Conservation (phyloP, 1,284 basidiomycete species). For the Phellopilus nigrolimitatus region DNA sequence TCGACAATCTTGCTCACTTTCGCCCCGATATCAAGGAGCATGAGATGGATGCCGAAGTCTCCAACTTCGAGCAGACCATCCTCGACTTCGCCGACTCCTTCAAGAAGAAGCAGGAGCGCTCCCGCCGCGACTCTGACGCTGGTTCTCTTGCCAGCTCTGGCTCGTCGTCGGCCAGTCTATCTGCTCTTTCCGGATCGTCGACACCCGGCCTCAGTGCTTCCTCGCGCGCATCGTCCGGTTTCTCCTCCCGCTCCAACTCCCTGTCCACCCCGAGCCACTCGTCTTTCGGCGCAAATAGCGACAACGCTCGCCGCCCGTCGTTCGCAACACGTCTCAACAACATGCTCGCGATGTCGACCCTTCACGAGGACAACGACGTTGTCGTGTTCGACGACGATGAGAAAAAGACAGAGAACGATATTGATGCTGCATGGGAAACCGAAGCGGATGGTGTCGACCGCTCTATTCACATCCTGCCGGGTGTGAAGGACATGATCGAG, state of each 20-base stretch:
- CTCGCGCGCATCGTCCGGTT: slow-evolving; percentile 37
- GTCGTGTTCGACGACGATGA: slow-evolving; percentile 37
- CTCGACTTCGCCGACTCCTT: slow-evolving; percentile 71
- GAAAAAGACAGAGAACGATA: slow-evolving; percentile 28
- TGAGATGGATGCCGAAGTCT: slow-evolving; percentile 66
- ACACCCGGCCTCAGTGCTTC: slow-evolving; percentile 38
- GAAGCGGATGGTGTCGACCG: slow-evolving; percentile 63
- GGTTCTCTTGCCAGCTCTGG: slow-evolving; percentile 21
- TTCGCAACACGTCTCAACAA: slow-evolving; percentile 45
- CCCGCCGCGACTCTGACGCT: slow-evolving; percentile 21
- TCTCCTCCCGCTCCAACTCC: slow-evolving; percentile 27
- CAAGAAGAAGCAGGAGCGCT: slow-evolving; percentile 23
- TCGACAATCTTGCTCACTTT: slow-evolving; percentile 59
- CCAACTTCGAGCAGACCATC: slow-evolving; percentile 65
- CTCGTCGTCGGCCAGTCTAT: slow-evolving; percentile 27
- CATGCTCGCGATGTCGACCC: slow-evolving; percentile 40
- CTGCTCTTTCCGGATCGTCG: slow-evolving; percentile 30
- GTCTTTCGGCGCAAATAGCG: not conserved
- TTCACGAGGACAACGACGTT: slow-evolving; percentile 34
- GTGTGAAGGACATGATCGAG: slow-evolving; percentile 63
- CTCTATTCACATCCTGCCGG: slow-evolving; percentile 69
- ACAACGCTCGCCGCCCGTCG: slow-evolving; percentile 47
- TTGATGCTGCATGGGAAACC: slow-evolving; percentile 47
- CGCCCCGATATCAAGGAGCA: slow-evolving; percentile 53
- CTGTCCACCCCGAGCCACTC: slow-evolving; percentile 25